A percentile compares a stretch with the other conserved stretches of the same genome.
Evolutionary conservation across 2,329 filamentous ascomycete species (phyloP).

Genomic region (Colletotrichum sp.): DNA sequence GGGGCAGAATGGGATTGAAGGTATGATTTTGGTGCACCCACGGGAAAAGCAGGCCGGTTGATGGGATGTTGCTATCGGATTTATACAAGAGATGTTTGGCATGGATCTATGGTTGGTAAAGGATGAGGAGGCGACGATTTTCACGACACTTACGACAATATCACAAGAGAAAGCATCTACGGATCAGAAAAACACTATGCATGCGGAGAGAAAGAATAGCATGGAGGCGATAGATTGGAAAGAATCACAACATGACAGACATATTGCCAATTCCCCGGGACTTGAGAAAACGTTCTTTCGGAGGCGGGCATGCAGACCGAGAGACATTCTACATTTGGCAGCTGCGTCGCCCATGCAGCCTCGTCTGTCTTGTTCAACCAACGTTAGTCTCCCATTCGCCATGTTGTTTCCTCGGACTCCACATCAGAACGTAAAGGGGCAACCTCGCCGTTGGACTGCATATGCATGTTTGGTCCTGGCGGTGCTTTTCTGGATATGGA

Average conservation of each 20-base stretch:
- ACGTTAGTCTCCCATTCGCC: neutral
- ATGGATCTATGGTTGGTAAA: neutral
- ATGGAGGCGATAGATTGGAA: neutral
- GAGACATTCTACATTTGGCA: neutral
- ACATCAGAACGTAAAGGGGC: neutral
- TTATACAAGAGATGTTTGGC: neutral
- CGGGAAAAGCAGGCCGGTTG: neutral
- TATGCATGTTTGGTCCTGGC: neutral
- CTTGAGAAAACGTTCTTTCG: neutral
- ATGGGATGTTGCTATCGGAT: neutral
- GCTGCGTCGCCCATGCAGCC: neutral
- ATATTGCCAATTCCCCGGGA: neutral
- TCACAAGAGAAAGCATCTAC: neutral
- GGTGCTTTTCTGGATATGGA: neutral
- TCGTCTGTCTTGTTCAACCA: neutral
- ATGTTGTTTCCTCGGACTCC: neutral
- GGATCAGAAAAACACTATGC: neutral
- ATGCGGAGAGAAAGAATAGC: neutral
- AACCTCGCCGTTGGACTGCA: neutral
- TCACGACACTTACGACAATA: neutral
- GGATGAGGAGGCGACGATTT: neutral
- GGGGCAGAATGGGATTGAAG: neutral
- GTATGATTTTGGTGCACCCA: neutral
- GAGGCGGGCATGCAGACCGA: neutral
- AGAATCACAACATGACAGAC: neutral